phyloP scores from a whole-genome alignment of 805 yeast genomes.

The Scheffersomyces ergatensis region DNA sequence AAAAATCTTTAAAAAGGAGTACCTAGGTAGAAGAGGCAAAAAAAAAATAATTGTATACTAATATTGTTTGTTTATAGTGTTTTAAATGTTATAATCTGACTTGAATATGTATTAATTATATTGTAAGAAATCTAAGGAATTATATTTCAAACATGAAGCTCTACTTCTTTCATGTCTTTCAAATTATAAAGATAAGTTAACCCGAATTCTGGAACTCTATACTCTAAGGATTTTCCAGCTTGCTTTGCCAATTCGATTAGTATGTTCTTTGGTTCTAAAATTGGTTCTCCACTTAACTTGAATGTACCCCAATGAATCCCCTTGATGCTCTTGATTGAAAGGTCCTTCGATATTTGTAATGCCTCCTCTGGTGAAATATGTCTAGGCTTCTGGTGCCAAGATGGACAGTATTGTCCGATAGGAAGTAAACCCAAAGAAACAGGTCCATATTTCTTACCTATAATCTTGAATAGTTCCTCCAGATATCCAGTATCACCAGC shows the following conservation, averaged over 20 bases:
- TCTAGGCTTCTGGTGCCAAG: conserved; percentile 90
- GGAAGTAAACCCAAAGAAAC: conserved; percentile 69
- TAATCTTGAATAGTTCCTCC: conserved; percentile 65
- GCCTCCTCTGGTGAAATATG: conserved; percentile 85
- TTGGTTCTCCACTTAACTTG: conserved; percentile 82
- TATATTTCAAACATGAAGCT: conserved; percentile 10
- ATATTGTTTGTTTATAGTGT: too few relatives aligned
- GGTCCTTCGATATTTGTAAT: conserved; percentile 59
- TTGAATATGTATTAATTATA: too few relatives aligned
- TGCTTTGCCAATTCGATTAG: conserved; percentile 50
- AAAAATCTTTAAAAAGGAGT: neutral
- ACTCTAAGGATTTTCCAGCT: conserved; percentile 34
- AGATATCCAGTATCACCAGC: conserved; percentile 95
- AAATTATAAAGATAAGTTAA: conserved; percentile 57
- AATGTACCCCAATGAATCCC: conserved; percentile 99
- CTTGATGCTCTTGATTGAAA: conserved; percentile 59
- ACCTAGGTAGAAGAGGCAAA: too few relatives aligned
- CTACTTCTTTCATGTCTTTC: conserved; percentile 13
- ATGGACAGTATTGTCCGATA: conserved; percentile 92
- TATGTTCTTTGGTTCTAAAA: conserved; percentile 72
- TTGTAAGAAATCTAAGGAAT: too few relatives aligned
- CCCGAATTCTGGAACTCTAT: conserved; percentile 74
- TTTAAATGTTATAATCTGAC: too few relatives aligned
- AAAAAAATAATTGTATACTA: too few relatives aligned
- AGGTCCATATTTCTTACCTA: conserved; percentile 61